Percentiles rank a stretch among this genome's conserved stretches.
Conservation (phyloP, 148 eudicot genomes). For the Pouteria glomerata region DNA sequence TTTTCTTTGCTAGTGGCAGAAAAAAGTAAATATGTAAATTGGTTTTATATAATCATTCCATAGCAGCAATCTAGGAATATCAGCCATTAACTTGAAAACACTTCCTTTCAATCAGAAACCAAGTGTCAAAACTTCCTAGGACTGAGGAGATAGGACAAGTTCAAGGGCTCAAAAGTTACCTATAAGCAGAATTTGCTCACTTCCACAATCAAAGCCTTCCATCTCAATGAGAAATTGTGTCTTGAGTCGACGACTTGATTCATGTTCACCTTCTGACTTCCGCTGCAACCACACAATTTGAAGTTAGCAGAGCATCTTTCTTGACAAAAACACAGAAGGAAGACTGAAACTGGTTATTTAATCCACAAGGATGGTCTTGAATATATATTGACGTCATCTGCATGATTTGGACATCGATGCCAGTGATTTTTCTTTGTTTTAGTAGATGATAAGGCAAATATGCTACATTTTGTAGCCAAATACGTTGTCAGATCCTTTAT, state of each 20-base stretch:
- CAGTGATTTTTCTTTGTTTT: background rate
- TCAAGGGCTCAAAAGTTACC: slow-evolving; percentile 35
- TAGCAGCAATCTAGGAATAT: background rate
- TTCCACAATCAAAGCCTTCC: slow-evolving; percentile 96
- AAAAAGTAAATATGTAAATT: too few relatives aligned
- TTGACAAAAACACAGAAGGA: background rate
- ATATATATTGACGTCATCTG: background rate
- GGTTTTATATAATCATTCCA: background rate
- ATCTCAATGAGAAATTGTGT: slow-evolving; percentile 98
- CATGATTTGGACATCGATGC: background rate
- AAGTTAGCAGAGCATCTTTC: slow-evolving; percentile 12
- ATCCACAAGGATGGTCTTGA: background rate
- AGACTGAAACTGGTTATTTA: background rate
- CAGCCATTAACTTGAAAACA: background rate
- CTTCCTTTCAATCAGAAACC: background rate
- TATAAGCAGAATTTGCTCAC: slow-evolving; percentile 90
- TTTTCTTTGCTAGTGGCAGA: background rate
- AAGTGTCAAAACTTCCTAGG: background rate
- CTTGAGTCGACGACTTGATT: slow-evolving; percentile 93
- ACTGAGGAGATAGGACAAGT: background rate
- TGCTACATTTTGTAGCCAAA: background rate
- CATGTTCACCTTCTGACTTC: slow-evolving; percentile 99
- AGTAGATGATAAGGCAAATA: background rate
- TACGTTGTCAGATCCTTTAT: background rate
- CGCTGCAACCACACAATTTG: slow-evolving; percentile 49